phyloP scores from a whole-genome alignment of 2,329 filamentous ascomycete species.

The Akanthomyces dipterigenus region DNA sequence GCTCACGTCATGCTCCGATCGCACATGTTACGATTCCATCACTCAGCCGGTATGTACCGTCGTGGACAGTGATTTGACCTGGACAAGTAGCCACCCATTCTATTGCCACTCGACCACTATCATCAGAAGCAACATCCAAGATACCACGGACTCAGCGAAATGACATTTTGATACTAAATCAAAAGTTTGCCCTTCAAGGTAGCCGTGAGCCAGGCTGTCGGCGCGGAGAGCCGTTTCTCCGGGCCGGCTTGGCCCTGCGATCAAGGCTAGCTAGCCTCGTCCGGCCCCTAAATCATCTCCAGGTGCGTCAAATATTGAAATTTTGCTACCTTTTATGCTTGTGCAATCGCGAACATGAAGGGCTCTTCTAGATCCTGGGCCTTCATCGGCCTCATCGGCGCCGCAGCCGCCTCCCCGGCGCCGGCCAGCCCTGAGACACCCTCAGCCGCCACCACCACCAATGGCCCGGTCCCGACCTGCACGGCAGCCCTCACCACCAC shows the following conservation, averaged over 20 bases:
- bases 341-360: background rate
- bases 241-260: background rate
- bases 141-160: no score
- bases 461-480: constrained; percentile 19
- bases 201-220: background rate
- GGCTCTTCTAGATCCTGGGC: background rate
- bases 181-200: no score
- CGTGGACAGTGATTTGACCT: no score
- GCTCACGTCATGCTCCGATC: no score
- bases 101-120: no score
- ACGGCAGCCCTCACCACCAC: constrained; percentile 20
- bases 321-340: background rate
- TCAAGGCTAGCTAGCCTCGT: background rate
- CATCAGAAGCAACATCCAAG: no score
- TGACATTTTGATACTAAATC: no score
- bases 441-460: constrained; percentile 16
- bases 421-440: background rate
- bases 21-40: no score
- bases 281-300: background rate
- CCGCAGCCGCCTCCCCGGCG: constrained; percentile 74
- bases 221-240: background rate
- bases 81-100: no score
- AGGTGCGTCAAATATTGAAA: background rate
- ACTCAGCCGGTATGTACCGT: no score
- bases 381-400: constrained; percentile 66